A percentile compares a stretch with the other conserved stretches of the same genome.
Evolutionary conservation across 208 protist species (phyloP).

Genomic region (Novymonas esmeraldas): DNA sequence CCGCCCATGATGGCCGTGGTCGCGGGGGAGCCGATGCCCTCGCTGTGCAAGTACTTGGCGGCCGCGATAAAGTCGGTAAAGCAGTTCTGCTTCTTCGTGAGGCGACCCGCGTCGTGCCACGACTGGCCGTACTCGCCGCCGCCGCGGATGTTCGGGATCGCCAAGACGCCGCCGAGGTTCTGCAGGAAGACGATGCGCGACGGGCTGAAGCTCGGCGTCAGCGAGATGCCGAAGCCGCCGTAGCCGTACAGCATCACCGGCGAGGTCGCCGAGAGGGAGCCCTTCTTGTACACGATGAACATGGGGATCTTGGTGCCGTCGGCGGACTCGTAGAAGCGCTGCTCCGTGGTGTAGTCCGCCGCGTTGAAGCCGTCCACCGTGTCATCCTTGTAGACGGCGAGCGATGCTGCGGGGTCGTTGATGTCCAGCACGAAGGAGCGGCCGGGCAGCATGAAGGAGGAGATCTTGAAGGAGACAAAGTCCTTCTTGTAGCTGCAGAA

Average conservation of each 20-base stretch:
- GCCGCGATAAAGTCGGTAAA: slow-evolving; percentile 89
- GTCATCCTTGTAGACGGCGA: slow-evolving; percentile 75
- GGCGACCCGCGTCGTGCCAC: slow-evolving; percentile 93
- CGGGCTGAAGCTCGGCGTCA: slow-evolving; percentile 83
- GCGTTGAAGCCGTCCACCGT: slow-evolving; percentile 67
- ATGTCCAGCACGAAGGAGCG: slow-evolving; percentile 82
- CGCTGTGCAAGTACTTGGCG: slow-evolving; percentile 73
- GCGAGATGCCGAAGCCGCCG: slow-evolving; percentile 93
- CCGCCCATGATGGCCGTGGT: slow-evolving; percentile 93
- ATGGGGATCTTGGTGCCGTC: slow-evolving; percentile 95
- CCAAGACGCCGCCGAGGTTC: slow-evolving; percentile 84
- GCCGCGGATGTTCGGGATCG: slow-evolving; percentile 94
- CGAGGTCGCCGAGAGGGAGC: slow-evolving; percentile 52
- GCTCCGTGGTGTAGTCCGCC: slow-evolving; percentile 80
- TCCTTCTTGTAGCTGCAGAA: slow-evolving; percentile 59
- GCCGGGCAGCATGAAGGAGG: slow-evolving; percentile 91
- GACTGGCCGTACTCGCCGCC: slow-evolving; percentile 94
- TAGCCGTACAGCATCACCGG: slow-evolving; percentile 94
- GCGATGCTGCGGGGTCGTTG: slow-evolving; percentile 60
- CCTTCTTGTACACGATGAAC: slow-evolving; percentile 92
- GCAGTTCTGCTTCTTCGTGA: slow-evolving; percentile 88
- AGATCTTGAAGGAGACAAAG: slow-evolving; percentile 91
- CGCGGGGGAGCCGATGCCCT: slow-evolving; percentile 74
- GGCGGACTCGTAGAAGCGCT: slow-evolving; percentile 88
- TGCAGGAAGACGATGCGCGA: slow-evolving; percentile 81